Base-by-base conservation (phyloP, 345 rosid species). In the Brassica cretica region DNA sequence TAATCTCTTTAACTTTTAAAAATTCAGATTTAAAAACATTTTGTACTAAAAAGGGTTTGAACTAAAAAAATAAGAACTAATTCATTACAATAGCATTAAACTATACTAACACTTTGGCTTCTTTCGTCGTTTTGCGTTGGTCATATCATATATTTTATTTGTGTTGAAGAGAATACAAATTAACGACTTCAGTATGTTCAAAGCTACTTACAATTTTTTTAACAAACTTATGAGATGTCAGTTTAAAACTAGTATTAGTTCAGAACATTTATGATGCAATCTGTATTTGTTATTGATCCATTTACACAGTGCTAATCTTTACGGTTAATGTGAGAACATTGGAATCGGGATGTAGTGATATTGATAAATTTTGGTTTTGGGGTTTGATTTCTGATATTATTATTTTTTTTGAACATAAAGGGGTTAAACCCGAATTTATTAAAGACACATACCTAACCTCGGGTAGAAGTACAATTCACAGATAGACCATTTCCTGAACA, bases 141-240 rank as follows among this genome's bases (percentile, higher is more conserved):
- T 63, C 60, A 69, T 63, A 64, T 71, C 65, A 12, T 8, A 41
- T 66, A 21, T 62, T 44, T 11, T 64, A 53, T 74, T 49, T 37
- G 44, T 39, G 67, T 46, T 60, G 35, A 24, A 61, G 58, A 21
- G 5, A 24, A 21, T 75, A 58, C 25, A 18, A 16, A 15, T 27
- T 21, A 61, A 24, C 12, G 3, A 11, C 15, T 24, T 59, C 64
- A 56, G 27, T 24, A 21, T 24, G 30, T 59, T 59, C 32, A 59
- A 24, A 24, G 64, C 32, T 58, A 24, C 15, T 10, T 2, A 11
- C 5, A 24, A 59, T 10, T 59, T 59, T 59, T 27, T 27, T 27
- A 27, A 56, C 61, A 56, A 56, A n/a, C 12, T 56, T 56, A 16
- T 5, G 3, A 56, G 19, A 18, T 12, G 3, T 55, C 6, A 55